A percentile compares a stretch with the other conserved stretches of the same genome.
phyloP scores from a whole-genome alignment of 2,329 filamentous ascomycete species.

The Cladosporium cucumerinum region DNA sequence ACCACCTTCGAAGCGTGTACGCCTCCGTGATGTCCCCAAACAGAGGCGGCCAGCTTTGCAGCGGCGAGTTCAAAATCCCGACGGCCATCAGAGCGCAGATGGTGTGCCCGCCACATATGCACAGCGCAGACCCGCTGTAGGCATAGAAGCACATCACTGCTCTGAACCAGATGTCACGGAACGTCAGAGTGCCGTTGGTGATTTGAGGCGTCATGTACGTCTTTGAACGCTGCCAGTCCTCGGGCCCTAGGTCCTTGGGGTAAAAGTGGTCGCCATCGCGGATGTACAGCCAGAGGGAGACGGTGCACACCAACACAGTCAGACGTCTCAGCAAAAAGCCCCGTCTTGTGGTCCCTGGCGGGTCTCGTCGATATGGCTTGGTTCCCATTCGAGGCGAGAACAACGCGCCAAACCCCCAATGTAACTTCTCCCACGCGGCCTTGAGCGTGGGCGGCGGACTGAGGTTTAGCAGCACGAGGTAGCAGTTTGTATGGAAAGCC shows the following conservation, averaged over 20 bases:
- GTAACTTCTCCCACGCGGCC: neutral
- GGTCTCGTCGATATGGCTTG: conserved; percentile 8
- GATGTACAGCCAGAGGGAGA: conserved; percentile 3
- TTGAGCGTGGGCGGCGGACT: neutral
- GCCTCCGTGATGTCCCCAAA: conserved; percentile 5
- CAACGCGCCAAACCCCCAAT: conserved; percentile 9
- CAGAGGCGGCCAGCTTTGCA: conserved; percentile 7
- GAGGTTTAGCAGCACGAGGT: conserved; percentile 8
- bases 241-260: neutral
- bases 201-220: conserved; percentile 7
- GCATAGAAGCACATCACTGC: conserved; percentile 2
- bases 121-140: conserved; percentile 7
- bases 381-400: conserved; percentile 15
- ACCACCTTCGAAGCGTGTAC: conserved; percentile 12
- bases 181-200: conserved; percentile 1
- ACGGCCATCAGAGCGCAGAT: conserved; percentile 12
- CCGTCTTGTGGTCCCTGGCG: neutral
- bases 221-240: neutral
- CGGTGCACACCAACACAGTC: neutral
- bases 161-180: conserved; percentile 1
- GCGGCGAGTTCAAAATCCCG: conserved; percentile 5
- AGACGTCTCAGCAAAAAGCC: neutral
- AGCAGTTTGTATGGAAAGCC: conserved; percentile 12
- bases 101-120: conserved; percentile 2
- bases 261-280: neutral